These are phyloP conservation scores for Pseudogymnoascus sp. DNA, from an alignment of 2,329 filamentous ascomycete species.

Conservation along the genomic window DNA sequence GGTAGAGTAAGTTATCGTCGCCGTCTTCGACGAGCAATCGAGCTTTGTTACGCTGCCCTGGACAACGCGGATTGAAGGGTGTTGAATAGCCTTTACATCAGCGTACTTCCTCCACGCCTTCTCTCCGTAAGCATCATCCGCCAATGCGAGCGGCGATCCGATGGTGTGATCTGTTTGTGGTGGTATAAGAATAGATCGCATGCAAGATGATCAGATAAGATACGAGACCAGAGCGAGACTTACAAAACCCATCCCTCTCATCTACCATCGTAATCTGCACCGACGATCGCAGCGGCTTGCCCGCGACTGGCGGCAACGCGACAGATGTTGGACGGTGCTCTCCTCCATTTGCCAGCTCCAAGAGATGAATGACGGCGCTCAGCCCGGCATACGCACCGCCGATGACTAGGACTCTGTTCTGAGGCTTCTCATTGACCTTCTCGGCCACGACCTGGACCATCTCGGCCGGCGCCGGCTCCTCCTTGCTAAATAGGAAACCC, in stretches of 20 bases:
- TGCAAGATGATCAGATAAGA: slow-evolving; percentile 2
- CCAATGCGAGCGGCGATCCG: slow-evolving; percentile 63
- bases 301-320: slow-evolving; percentile 13
- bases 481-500: slow-evolving; percentile 3
- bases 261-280: slow-evolving; percentile 67
- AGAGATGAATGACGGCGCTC: slow-evolving; percentile 55
- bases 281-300: slow-evolving; percentile 37
- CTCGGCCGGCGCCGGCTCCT: slow-evolving; percentile 19
- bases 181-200: background rate
- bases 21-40: slow-evolving; percentile 50
- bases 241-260: slow-evolving; percentile 77
- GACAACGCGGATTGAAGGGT: slow-evolving; percentile 52
- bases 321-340: slow-evolving; percentile 18
- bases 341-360: slow-evolving; percentile 53
- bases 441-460: slow-evolving; percentile 16
- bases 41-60: slow-evolving; percentile 56
- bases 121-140: slow-evolving; percentile 51
- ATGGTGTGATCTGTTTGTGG: slow-evolving; percentile 57
- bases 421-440: background rate
- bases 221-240: slow-evolving; percentile 24
- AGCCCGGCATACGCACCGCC: slow-evolving; percentile 69
- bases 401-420: slow-evolving; percentile 50
- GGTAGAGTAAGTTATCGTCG: slow-evolving; percentile 42
- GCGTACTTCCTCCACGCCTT: slow-evolving; percentile 63
- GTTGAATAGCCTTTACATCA: slow-evolving; percentile 57